These are phyloP conservation scores for Citeromyces hawaiiensis DNA, from an alignment of 1,139 yeast genomes.

Conservation along the genomic window DNA sequence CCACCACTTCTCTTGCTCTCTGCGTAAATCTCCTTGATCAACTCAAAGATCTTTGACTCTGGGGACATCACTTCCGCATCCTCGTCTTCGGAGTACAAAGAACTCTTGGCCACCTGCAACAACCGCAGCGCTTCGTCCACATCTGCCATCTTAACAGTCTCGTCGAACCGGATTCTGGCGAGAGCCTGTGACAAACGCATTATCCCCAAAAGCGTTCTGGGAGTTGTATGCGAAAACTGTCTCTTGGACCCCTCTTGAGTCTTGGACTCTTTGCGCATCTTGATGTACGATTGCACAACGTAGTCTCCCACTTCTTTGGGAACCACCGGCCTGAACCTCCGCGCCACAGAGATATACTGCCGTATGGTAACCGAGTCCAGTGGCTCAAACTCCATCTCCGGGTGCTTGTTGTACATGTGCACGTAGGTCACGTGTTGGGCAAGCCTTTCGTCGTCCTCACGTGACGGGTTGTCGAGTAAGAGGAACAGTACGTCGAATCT, in stretches of 20 bases:
- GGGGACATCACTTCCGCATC: slow-evolving; percentile 41
- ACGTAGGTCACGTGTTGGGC: slow-evolving; percentile 94
- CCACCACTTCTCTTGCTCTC: slow-evolving; percentile 8
- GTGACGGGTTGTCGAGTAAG: slow-evolving; percentile 72
- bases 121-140: slow-evolving; percentile 94
- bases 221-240: slow-evolving; percentile 86
- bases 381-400: slow-evolving; percentile 64
- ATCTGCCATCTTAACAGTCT: slow-evolving; percentile 60
- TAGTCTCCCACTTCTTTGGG: slow-evolving; percentile 82
- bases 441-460: slow-evolving; percentile 71
- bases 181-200: slow-evolving; percentile 89
- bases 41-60: slow-evolving; percentile 28
- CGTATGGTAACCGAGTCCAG: slow-evolving; percentile 71
- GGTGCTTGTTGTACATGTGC: slow-evolving; percentile 86
- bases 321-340: slow-evolving; percentile 75
- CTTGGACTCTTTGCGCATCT: slow-evolving; percentile 85
- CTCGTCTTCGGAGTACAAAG: slow-evolving; percentile 44
- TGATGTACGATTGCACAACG: slow-evolving; percentile 77
- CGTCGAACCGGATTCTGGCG: slow-evolving; percentile 77
- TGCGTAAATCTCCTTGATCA: slow-evolving; percentile 21
- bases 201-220: slow-evolving; percentile 86
- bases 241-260: slow-evolving; percentile 63
- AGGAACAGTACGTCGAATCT: slow-evolving; percentile 88
- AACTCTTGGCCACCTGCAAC: slow-evolving; percentile 73
- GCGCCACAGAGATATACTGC: slow-evolving; percentile 80